Conservation (phyloP, 192 early-diverging fungal species). For the Backusella parvicylindrica region DNA sequence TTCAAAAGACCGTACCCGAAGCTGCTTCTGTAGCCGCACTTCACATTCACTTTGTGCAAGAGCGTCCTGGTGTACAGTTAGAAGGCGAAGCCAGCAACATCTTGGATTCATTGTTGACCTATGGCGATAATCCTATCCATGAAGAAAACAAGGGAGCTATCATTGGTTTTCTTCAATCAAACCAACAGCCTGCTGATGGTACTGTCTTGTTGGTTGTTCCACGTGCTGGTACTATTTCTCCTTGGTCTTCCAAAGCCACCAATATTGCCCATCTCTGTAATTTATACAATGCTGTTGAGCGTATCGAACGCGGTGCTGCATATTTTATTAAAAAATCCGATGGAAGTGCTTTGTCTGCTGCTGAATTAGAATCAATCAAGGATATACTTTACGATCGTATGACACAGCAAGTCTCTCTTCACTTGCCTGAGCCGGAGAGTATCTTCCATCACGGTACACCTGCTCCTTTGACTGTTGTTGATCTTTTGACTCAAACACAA, state of each 20-base stretch:
- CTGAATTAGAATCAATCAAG: slow-evolving; percentile 48
- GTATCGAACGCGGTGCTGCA: slow-evolving; percentile 88
- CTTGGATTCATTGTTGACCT: slow-evolving; percentile 47
- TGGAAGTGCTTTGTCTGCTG: slow-evolving; percentile 27
- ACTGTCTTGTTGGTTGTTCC: slow-evolving; percentile 79
- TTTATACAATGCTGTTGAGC: slow-evolving; percentile 61
- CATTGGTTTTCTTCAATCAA: slow-evolving; percentile 17
- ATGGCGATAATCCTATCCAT: slow-evolving; percentile 39
- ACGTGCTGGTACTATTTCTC: slow-evolving; percentile 93
- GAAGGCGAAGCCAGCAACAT: slow-evolving; percentile 35
- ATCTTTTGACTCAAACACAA: slow-evolving; percentile 35
- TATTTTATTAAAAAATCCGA: slow-evolving; percentile 59
- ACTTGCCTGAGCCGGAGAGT: slow-evolving; percentile 58
- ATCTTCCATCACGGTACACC: slow-evolving; percentile 74
- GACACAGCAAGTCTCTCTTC: slow-evolving; percentile 78
- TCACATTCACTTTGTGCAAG: slow-evolving; percentile 77
- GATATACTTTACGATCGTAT: slow-evolving; percentile 85
- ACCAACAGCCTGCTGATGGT: slow-evolving; percentile 26
- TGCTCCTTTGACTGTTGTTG: slow-evolving; percentile 54
- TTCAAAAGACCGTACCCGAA: slow-evolving; percentile 53
- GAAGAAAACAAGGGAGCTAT: slow-evolving; percentile 10
- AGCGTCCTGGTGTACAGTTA: slow-evolving; percentile 31
- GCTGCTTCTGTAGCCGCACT: slow-evolving; percentile 56
- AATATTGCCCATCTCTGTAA: slow-evolving; percentile 95
- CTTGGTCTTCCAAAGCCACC: slow-evolving; percentile 99